Conservation (phyloP, 169 alveolate species). For the Plasmodium billcollinsi region DNA sequence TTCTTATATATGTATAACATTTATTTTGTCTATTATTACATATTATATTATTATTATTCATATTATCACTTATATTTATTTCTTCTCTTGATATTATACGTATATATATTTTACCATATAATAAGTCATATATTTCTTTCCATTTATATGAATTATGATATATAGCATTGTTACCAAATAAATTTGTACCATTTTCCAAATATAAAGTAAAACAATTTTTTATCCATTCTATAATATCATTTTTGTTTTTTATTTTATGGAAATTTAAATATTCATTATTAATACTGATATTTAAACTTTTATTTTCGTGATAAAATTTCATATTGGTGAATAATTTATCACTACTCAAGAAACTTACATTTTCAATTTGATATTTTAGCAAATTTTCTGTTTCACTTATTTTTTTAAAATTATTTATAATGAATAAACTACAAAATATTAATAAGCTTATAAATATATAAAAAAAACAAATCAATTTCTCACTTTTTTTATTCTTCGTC, state of each 20-base stretch:
- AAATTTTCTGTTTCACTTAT: slow-evolving; percentile 35
- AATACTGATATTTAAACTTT: slow-evolving; percentile 33
- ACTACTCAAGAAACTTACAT: slow-evolving; percentile 27
- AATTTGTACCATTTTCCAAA: slow-evolving; percentile 19
- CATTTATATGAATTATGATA: slow-evolving; percentile 24
- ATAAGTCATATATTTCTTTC: slow-evolving; percentile 28
- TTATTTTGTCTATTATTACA: slow-evolving; percentile 22
- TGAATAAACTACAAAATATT: slow-evolving; percentile 33
- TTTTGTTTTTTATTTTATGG: slow-evolving; percentile 22
- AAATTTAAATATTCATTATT: slow-evolving; percentile 35
- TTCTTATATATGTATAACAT: slow-evolving; percentile 24
- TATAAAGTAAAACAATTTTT: slow-evolving; percentile 21
- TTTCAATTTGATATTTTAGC: slow-evolving; percentile 56
- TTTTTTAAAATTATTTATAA: slow-evolving; percentile 48
- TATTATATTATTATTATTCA: slow-evolving; percentile 6
- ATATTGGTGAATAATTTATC: slow-evolving; percentile 15
- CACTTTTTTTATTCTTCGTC: slow-evolving; percentile 8
- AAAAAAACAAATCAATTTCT: slow-evolving; percentile 8
- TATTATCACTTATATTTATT: slow-evolving; percentile 12
- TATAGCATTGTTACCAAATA: background rate
- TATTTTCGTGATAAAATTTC: slow-evolving; percentile 31
- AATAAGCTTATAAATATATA: slow-evolving; percentile 23
- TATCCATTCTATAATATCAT: slow-evolving; percentile 55
- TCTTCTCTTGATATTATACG: slow-evolving; percentile 26
- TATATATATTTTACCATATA: slow-evolving; percentile 16